phyloP scores from a whole-genome alignment of 106 monocot species.

The Platanthera zijinensis region DNA sequence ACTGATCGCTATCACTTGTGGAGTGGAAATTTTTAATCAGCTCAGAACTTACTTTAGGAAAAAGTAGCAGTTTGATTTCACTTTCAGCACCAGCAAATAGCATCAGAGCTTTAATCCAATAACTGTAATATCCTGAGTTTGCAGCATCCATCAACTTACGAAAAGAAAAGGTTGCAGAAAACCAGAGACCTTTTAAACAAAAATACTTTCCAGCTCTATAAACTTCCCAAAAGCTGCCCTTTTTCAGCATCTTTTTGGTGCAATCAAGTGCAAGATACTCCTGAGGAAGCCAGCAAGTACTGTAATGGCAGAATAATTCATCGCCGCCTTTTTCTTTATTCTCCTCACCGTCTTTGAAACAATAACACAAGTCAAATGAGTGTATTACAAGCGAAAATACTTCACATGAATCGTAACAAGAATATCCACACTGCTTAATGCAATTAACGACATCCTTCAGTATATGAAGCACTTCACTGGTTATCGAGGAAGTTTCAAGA shows the following conservation, averaged over 20 bases:
- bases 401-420: conserved; percentile 34
- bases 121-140: conserved; percentile 26
- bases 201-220: conserved; percentile 64
- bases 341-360: background rate
- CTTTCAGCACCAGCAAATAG: conserved; percentile 70
- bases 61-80: conserved; percentile 74
- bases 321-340: conserved; percentile 8
- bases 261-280: conserved; percentile 45
- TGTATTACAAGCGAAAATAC: conserved; percentile 31
- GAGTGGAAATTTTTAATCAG: conserved; percentile 42
- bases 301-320: conserved; percentile 1
- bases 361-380: conserved; percentile 8
- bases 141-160: conserved; percentile 45
- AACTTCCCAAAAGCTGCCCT: conserved; percentile 51
- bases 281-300: conserved; percentile 24
- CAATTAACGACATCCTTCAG: conserved; percentile 32
- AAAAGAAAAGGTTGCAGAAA: conserved; percentile 72
- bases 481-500: conserved; percentile 22
- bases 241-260: conserved; percentile 40
- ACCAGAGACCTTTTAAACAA: conserved; percentile 64
- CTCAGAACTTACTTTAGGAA: conserved; percentile 37
- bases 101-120: conserved; percentile 73
- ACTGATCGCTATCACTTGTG: conserved; percentile 19
- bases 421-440: conserved; percentile 18
- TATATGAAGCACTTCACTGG: conserved; percentile 18